Evolutionary conservation across 2,329 filamentous ascomycete genomes (phyloP), one percentile per base, ranked within the genome.

Genomic region (Gremmenia infestans): DNA sequence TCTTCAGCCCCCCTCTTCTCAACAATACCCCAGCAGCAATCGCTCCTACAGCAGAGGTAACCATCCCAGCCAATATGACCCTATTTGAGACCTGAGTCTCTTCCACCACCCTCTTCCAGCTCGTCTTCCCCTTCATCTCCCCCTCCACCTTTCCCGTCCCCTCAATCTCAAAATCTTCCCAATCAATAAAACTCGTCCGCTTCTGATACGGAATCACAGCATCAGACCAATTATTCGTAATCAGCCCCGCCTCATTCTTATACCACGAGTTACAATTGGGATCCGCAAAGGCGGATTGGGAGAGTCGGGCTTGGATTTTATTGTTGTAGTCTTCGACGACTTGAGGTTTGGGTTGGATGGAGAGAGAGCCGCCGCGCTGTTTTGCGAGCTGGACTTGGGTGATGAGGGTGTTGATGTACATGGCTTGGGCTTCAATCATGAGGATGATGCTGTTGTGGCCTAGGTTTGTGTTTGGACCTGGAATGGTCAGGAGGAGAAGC

Each of bases 151-250:
- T 63, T 3, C 58, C 67, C 9, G 64, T 65, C 0, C 71, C 73
- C 2, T 62, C 59, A n/a, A 71, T 63, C 5, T 74, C 71, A 56
- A 73, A 80, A 49, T 80, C 77, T 0, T 70, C 70, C 70, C 74
- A 78, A 22, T 74, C 36, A 59, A 81, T 73, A 15, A 67, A 68
- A 8, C 68, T 64, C 51, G 77, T 58, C 58, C 71, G 59, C 50
- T 77, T 71, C 68, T 84, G 81, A 64, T 84, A 85, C 47, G 79
- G 74, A 0, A 83, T 63, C 5, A 80, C 81, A 0, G 75, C 81
- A 0, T 78, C 62, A 9, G 53, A 52, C 64, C 66, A 67, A 47
- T 65, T 67, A 19, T 65, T 66, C 0, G 62, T 68, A 35, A 67
- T 58, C 14, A 60, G n/a, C 1, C 63, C 64, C 14, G 59, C 50